phyloP scores from a whole-genome alignment of 2,329 filamentous ascomycete genomes.

The Cordyceps javanica region DNA sequence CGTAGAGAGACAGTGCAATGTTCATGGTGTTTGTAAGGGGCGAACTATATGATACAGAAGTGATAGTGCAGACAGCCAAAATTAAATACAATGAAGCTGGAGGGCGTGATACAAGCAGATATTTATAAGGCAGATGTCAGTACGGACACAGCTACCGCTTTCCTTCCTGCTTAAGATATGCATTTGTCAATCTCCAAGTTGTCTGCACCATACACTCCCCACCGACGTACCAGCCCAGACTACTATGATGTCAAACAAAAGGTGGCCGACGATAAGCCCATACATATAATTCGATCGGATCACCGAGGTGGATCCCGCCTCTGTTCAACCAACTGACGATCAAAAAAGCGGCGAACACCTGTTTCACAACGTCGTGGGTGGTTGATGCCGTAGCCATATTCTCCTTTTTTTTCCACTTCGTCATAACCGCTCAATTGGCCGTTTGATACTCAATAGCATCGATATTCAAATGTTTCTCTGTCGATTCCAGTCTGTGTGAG shows the following conservation, averaged over 20 bases:
- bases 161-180: not conserved
- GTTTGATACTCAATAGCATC: not conserved
- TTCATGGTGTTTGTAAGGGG: not conserved
- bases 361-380: no score
- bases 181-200: not conserved
- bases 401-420: no score
- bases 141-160: not conserved
- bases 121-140: not conserved
- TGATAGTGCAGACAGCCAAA: not conserved
- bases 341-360: no score
- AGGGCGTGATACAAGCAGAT: not conserved
- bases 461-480: no score
- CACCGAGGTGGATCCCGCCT: no score
- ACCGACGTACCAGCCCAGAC: not conserved
- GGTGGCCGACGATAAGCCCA: not conserved
- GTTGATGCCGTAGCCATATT: no score
- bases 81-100: not conserved
- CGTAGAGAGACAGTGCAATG: not conserved
- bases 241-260: not conserved
- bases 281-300: not conserved
- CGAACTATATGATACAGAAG: not conserved
- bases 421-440: no score
- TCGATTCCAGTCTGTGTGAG: not conserved
- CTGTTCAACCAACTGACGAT: no score
- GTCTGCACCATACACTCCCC: not conserved